Conservation (phyloP, 2,329 filamentous ascomycete genomes). For the Cladobotryum protrusum region DNA sequence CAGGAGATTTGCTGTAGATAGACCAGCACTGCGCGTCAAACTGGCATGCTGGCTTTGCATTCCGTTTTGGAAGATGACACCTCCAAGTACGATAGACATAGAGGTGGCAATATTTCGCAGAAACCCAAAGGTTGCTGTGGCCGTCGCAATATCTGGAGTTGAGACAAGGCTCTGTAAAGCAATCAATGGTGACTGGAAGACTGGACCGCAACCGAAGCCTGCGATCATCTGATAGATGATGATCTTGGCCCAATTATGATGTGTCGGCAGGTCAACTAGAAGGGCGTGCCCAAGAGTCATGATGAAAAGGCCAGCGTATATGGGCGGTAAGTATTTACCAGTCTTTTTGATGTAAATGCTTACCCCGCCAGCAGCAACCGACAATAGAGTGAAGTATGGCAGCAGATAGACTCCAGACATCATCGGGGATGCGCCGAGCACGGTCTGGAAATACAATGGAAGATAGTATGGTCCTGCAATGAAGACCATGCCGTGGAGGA, state of each 20-base stretch:
- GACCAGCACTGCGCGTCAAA: no score
- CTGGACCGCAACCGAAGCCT: conserved; percentile 55
- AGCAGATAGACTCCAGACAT: conserved; percentile 57
- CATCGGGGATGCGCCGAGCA: conserved; percentile 53
- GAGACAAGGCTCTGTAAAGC: conserved; percentile 58
- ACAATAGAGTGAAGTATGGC: conserved; percentile 50
- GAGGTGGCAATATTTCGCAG: conserved; percentile 51
- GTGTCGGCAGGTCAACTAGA: conserved; percentile 39
- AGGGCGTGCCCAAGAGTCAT: no score
- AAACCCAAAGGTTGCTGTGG: conserved; percentile 37
- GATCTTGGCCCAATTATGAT: conserved; percentile 40
- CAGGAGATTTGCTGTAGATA: no score
- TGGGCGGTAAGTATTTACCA: conserved; percentile 49
- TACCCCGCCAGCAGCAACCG: conserved; percentile 35
- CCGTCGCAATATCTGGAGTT: conserved; percentile 54
- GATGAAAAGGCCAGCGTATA: no score
- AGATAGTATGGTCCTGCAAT: conserved; percentile 64
- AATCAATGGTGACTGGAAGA: conserved; percentile 37
- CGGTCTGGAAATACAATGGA: conserved; percentile 67
- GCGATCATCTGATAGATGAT: conserved; percentile 52
- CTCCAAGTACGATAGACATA: conserved; percentile 53
- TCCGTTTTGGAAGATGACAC: conserved; percentile 29
- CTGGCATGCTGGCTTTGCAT: conserved; percentile 21
- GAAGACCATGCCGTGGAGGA: conserved; percentile 50
- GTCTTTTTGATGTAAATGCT: conserved; percentile 45